A percentile compares a stretch with the other conserved stretches of the same genome.
Conservation (phyloP, 106 monocot species). For the Iris macrosiphon region DNA sequence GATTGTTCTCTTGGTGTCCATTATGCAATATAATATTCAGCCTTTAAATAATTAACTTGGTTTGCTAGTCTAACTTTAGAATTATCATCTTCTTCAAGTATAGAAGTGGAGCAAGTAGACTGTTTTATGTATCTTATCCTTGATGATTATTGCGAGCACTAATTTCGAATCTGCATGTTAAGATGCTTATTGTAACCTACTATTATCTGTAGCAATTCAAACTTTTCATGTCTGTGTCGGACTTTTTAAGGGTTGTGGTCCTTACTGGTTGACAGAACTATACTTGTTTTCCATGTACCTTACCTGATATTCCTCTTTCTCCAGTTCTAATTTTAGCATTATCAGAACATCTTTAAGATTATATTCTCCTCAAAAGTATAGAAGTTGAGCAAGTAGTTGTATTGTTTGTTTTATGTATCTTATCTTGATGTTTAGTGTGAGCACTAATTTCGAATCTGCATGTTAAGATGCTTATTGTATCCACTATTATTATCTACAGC, state of each 20-base stretch:
- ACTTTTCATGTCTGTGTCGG: not conserved
- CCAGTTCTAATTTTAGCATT: no score
- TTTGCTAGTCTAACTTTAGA: not conserved
- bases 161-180: conserved; percentile 4
- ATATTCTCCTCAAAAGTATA: no score
- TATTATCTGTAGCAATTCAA: not conserved
- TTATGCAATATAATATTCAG: not conserved
- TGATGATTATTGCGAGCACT: conserved; percentile 4
- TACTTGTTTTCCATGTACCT: no score
- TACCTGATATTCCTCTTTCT: no score
- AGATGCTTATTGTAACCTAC: not conserved
- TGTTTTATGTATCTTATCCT: not conserved
- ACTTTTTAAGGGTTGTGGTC: not conserved
- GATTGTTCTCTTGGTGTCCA: conserved; percentile 2
- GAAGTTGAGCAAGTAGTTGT: no score
- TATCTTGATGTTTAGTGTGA: no score
- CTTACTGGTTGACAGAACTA: no score
- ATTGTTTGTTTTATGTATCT: no score
- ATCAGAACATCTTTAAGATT: no score
- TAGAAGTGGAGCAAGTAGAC: not conserved
- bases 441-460: not conserved
- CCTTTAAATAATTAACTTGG: conserved; percentile 5
- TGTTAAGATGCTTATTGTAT: not conserved
- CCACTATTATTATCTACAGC: not conserved
- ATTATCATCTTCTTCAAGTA: conserved; percentile 5